Conservation (phyloP, 2,329 filamentous ascomycete genomes). For the Didymella segeticola region DNA sequence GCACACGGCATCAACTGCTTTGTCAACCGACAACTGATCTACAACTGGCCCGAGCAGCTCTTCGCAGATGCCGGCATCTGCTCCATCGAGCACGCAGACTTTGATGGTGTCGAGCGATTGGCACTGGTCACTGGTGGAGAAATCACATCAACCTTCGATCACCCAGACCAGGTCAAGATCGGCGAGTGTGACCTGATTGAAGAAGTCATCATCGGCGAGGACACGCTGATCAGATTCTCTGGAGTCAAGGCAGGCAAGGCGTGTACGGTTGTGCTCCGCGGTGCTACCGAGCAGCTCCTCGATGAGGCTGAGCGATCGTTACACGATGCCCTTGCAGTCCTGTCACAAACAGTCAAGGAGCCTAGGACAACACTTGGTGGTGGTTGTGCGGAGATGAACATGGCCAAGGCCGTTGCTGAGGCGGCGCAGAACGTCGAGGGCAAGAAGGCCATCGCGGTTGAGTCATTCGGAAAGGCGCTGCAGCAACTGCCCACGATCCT, state of each 20-base stretch:
- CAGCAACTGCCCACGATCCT: constrained; percentile 95
- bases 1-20: constrained; percentile 99
- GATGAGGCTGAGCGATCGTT: constrained; percentile 96
- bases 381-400: constrained; percentile 97
- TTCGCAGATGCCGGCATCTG: constrained; percentile 98
- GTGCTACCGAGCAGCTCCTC: constrained; percentile 94
- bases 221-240: constrained; percentile 96
- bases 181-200: constrained; percentile 95
- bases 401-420: constrained; percentile 96
- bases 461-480: constrained; percentile 85
- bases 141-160: constrained; percentile 96
- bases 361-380: constrained; percentile 93
- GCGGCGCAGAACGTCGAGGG: constrained; percentile 93
- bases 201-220: constrained; percentile 97
- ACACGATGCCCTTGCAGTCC: constrained; percentile 93
- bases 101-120: constrained; percentile 94
- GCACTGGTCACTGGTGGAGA: constrained; percentile 96
- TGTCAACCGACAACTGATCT: constrained; percentile 98
- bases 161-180: constrained; percentile 95
- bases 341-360: constrained; percentile 95
- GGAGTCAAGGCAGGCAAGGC: constrained; percentile 92
- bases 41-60: constrained; percentile 99
- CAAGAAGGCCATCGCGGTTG: constrained; percentile 94
- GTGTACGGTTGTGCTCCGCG: constrained; percentile 95
- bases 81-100: constrained; percentile 98